Percentiles rank a stretch among this genome's conserved stretches.
Evolutionary conservation across 2,329 filamentous ascomycete species (phyloP).

Genomic region (Stagonosporopsis vannaccii): DNA sequence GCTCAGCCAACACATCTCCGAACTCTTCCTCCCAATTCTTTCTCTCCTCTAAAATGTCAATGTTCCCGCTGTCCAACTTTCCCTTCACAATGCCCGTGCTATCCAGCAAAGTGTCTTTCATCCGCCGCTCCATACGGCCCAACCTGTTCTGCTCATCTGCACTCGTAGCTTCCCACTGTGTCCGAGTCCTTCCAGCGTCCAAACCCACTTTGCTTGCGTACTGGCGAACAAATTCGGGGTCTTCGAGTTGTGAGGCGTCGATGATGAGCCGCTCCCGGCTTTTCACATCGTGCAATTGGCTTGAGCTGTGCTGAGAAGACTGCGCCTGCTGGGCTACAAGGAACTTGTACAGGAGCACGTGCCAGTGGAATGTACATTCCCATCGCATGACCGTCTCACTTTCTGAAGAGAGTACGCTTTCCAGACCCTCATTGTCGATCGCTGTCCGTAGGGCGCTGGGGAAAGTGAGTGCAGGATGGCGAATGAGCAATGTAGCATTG

Average conservation of each 20-base stretch:
- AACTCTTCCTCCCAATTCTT: slow-evolving; percentile 29
- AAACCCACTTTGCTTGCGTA: slow-evolving; percentile 27
- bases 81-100: slow-evolving; percentile 24
- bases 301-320: background rate
- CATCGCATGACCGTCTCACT: slow-evolving; percentile 14
- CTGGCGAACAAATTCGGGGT: slow-evolving; percentile 14
- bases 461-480: slow-evolving; percentile 29
- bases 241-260: slow-evolving; percentile 27
- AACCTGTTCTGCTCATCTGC: slow-evolving; percentile 13
- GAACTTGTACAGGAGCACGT: slow-evolving; percentile 22
- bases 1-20: slow-evolving; percentile 20
- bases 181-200: slow-evolving; percentile 16
- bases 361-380: slow-evolving; percentile 30
- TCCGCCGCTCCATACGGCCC: slow-evolving; percentile 17
- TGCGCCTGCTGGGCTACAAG: slow-evolving; percentile 1
- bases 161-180: slow-evolving; percentile 21
- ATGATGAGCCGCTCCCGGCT: slow-evolving; percentile 14
- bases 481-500: slow-evolving; percentile 29
- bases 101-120: slow-evolving; percentile 30
- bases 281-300: background rate
- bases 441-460: slow-evolving; percentile 25
- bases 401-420: background rate
- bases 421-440: slow-evolving; percentile 23
- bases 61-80: slow-evolving; percentile 12
- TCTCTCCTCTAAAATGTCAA: slow-evolving; percentile 17